A percentile compares a stretch with the other conserved stretches of the same genome.
Conservation (phyloP, 768 basidiomycete genomes). For the Naganishia onofrii region DNA sequence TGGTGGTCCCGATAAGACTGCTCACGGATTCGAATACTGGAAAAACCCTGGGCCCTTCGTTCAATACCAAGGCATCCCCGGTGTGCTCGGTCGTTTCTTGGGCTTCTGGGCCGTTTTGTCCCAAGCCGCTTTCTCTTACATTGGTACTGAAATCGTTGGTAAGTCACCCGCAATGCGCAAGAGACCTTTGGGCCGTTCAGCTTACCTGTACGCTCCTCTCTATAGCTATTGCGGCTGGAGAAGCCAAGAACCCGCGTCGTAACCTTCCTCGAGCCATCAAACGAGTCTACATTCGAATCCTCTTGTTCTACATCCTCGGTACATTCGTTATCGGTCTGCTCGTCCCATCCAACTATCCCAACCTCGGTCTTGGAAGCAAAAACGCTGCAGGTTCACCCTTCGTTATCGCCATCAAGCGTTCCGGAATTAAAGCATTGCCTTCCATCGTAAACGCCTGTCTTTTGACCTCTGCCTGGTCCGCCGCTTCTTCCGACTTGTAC, state of each 20-base stretch:
- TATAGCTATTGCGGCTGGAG: constrained; percentile 54
- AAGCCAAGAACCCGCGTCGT: constrained; percentile 74
- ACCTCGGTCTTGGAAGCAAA: constrained; percentile 59
- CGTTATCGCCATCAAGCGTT: constrained; percentile 70
- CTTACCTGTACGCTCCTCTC: neutral
- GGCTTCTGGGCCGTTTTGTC: constrained; percentile 68
- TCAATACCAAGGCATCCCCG: constrained; percentile 62
- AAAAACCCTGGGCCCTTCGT: constrained; percentile 83
- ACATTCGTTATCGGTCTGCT: constrained; percentile 72
- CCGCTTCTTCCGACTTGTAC: constrained; percentile 83
- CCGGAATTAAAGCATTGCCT: constrained; percentile 83
- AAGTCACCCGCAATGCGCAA: neutral
- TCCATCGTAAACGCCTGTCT: constrained; percentile 64
- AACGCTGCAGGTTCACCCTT: constrained; percentile 78
- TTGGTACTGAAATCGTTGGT: constrained; percentile 84
- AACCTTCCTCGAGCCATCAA: constrained; percentile 68
- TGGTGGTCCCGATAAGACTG: constrained; percentile 67
- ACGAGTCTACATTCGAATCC: constrained; percentile 71
- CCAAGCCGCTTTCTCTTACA: constrained; percentile 87
- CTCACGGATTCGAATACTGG: constrained; percentile 64
- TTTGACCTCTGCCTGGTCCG: constrained; percentile 87
- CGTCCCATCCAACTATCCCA: constrained; percentile 59
- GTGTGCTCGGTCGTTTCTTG: constrained; percentile 72
- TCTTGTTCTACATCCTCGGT: constrained; percentile 64
- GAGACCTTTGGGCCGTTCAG: no score